Conservation (phyloP, 768 basidiomycete genomes). For the Suillus variegatus region DNA sequence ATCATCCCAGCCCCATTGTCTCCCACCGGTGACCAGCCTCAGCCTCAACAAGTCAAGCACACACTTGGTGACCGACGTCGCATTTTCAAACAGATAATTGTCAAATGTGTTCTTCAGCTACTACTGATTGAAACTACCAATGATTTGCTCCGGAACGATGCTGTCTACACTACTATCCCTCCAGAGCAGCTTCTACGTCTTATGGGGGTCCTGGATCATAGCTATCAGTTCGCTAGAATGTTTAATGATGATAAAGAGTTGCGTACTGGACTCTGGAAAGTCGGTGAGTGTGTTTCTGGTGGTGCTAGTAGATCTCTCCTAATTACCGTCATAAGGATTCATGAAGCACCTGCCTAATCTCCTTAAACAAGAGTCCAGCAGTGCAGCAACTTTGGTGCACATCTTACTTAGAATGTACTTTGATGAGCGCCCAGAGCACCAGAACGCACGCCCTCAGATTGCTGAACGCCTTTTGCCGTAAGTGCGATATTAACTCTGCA, state of each 20-base stretch:
- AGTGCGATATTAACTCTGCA: constrained; percentile 26
- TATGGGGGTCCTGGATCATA: constrained; percentile 95
- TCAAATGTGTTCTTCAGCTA: constrained; percentile 97
- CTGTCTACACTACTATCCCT: constrained; percentile 91
- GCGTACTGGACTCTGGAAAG: constrained; percentile 98
- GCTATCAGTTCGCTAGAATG: constrained; percentile 94
- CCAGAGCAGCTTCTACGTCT: constrained; percentile 90
- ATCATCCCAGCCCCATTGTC: constrained; percentile 90
- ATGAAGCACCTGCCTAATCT: constrained; percentile 99
- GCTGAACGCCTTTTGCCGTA: constrained; percentile 71
- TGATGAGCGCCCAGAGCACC: constrained; percentile 86
- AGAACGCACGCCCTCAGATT: constrained; percentile 80
- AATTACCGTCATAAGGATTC: constrained; percentile 62
- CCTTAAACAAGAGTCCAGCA: constrained; percentile 96
- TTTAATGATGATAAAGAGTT: constrained; percentile 99
- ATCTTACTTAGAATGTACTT: constrained; percentile 93
- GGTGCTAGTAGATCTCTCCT: constrained; percentile 1
- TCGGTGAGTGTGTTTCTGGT: constrained; percentile 59
- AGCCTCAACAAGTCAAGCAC: constrained; percentile 49
- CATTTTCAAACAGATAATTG: constrained; percentile 98
- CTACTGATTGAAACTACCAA: constrained; percentile 97
- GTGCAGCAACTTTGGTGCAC: constrained; percentile 92
- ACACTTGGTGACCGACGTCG: constrained; percentile 72
- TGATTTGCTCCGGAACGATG: constrained; percentile 89
- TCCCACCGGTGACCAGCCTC: constrained; percentile 54